Evolutionary conservation across 192 early-diverging fungal species (phyloP).

Genomic region (Gorgonomyces haynaldii): DNA sequence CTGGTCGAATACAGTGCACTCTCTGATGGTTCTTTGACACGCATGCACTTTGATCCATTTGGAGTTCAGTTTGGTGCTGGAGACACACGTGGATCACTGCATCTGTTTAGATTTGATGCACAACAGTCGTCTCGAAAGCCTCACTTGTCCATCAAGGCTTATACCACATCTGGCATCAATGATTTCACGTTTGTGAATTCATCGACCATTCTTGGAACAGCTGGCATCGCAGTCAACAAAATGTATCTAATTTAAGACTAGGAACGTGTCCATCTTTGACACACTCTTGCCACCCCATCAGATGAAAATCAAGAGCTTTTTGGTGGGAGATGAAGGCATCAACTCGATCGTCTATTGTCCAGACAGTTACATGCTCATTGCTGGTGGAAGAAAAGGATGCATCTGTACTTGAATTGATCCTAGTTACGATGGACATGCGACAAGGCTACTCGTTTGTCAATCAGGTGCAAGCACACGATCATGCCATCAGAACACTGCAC

Average conservation of each 20-base stretch:
- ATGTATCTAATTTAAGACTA: slow-evolving; percentile 20
- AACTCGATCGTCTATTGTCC: slow-evolving; percentile 53
- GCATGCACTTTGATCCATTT: slow-evolving; percentile 61
- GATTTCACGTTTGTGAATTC: slow-evolving; percentile 69
- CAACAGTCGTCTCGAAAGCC: slow-evolving; percentile 47
- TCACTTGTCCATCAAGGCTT: slow-evolving; percentile 20
- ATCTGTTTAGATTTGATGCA: slow-evolving; percentile 68
- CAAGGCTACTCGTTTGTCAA: slow-evolving; percentile 47
- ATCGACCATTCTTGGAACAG: slow-evolving; percentile 59
- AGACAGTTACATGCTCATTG: slow-evolving; percentile 49
- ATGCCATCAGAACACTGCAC: slow-evolving; percentile 39
- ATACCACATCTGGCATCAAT: slow-evolving; percentile 50
- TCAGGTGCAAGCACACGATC: slow-evolving; percentile 56
- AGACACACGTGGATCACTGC: slow-evolving; percentile 54
- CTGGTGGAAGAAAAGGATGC: slow-evolving; percentile 64
- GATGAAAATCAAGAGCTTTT: slow-evolving; percentile 47
- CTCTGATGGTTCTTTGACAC: slow-evolving; percentile 30
- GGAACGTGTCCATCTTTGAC: slow-evolving; percentile 68
- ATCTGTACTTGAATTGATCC: slow-evolving; percentile 45
- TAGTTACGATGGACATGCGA: slow-evolving; percentile 62
- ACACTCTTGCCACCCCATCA: slow-evolving; percentile 56
- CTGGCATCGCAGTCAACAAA: slow-evolving; percentile 44
- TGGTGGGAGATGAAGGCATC: slow-evolving; percentile 49
- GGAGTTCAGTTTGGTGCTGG: slow-evolving; percentile 66
- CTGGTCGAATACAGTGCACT: slow-evolving; percentile 48